Evolutionary conservation across 441 rosid genomes (phyloP).

Genomic region (Mallotus japonicus): DNA sequence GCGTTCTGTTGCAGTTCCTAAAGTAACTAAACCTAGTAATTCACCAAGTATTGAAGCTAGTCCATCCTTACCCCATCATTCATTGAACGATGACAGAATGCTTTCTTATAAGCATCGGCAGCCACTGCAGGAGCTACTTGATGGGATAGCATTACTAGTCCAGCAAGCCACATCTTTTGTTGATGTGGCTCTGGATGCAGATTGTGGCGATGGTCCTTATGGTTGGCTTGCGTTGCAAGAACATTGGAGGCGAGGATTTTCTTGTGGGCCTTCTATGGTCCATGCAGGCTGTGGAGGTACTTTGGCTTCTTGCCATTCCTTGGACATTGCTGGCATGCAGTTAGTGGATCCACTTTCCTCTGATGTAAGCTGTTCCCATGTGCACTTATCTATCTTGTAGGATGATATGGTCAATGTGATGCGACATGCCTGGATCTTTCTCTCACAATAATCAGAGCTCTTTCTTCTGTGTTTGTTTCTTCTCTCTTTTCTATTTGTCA

Average conservation of each 20-base stretch:
- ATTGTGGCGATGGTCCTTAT: constrained; percentile 92
- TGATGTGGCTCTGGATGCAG: constrained; percentile 93
- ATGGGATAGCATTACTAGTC: constrained; percentile 84
- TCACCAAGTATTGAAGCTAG: constrained; percentile 74
- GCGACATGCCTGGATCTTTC: not conserved
- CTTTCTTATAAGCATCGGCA: constrained; percentile 89
- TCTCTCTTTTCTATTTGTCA: not conserved
- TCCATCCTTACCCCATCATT: constrained; percentile 67
- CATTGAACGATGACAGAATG: constrained; percentile 76
- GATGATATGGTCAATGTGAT: not conserved
- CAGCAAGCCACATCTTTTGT: constrained; percentile 99
- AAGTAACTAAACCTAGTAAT: constrained; percentile 65
- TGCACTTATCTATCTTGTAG: constrained; percentile 13
- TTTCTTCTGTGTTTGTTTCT: constrained; percentile 7
- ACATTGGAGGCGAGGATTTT: constrained; percentile 92
- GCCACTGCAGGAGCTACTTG: constrained; percentile 94
- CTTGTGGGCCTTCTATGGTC: constrained; percentile 95
- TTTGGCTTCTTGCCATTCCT: constrained; percentile 93
- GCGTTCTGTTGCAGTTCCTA: constrained; percentile 93
- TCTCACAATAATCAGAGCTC: constrained; percentile 8
- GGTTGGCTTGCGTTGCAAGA: constrained; percentile 99
- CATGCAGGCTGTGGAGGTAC: constrained; percentile 99
- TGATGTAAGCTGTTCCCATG: constrained; percentile 57
- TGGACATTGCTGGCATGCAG: constrained; percentile 95
- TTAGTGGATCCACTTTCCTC: constrained; percentile 97